Percentiles rank a stretch among this genome's conserved stretches.
phyloP scores from a whole-genome alignment of 768 basidiomycete genomes.

The Kwoniella sp. region DNA sequence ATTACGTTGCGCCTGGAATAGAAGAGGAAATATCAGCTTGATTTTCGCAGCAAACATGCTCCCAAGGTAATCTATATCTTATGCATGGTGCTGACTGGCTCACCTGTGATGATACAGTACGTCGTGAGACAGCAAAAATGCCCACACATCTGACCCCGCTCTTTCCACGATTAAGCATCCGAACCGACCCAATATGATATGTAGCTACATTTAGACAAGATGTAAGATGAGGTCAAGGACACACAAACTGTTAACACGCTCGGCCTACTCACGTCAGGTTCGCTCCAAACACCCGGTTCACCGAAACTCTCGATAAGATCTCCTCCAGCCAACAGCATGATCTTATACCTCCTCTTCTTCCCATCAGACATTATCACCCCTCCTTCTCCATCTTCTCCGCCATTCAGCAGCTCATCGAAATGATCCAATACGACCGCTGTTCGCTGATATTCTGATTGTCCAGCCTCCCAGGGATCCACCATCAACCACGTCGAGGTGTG shows the following conservation, averaged over 20 bases:
- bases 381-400: constrained; percentile 66
- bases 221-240: neutral
- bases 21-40: constrained; percentile 61
- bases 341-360: constrained; percentile 70
- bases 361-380: constrained; percentile 71
- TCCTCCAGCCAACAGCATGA: constrained; percentile 96
- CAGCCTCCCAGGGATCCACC: constrained; percentile 98
- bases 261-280: constrained; percentile 74
- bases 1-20: constrained; percentile 74
- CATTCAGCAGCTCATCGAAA: constrained; percentile 93
- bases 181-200: constrained; percentile 92
- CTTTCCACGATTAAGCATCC: constrained; percentile 94
- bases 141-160: constrained; percentile 79
- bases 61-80: too few species aligned
- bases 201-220: constrained; percentile 63
- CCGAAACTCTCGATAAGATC: constrained; percentile 98
- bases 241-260: too few species aligned
- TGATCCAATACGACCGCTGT: constrained; percentile 97
- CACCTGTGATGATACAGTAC: constrained; percentile 59
- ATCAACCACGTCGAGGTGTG: constrained; percentile 91
- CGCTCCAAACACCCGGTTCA: constrained; percentile 96
- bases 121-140: constrained; percentile 60
- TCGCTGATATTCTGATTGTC: constrained; percentile 82
- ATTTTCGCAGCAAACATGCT: too few species aligned
- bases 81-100: too few species aligned